phyloP scores from a whole-genome alignment of 495 filamentous ascomycete species.

The Daldinia vernicosa region DNA sequence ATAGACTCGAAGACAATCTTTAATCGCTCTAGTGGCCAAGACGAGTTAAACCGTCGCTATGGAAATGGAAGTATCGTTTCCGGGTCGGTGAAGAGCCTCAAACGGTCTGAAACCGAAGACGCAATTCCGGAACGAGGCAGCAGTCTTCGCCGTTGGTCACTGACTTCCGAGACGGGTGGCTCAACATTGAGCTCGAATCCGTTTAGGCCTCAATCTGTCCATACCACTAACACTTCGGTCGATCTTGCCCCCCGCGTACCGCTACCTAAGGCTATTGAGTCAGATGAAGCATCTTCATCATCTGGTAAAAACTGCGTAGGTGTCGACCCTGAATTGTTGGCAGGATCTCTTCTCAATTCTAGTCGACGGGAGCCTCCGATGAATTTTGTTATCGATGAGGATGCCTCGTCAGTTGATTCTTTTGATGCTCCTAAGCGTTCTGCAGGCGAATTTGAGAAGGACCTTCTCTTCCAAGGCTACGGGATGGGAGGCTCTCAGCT shows the following conservation, averaged over 20 bases:
- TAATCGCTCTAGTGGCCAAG: conserved; percentile 22
- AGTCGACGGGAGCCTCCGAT: conserved; percentile 7
- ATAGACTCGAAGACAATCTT: conserved; percentile 23
- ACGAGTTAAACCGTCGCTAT: conserved; percentile 25
- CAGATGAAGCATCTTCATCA: background rate
- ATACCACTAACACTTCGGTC: conserved; percentile 56
- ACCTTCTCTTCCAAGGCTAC: conserved; percentile 56
- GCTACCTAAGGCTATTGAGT: conserved; percentile 9
- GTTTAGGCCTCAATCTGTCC: conserved; percentile 51
- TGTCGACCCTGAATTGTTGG: conserved; percentile 23
- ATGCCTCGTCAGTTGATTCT: conserved; percentile 46
- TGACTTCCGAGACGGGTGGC: conserved; percentile 52
- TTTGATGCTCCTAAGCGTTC: conserved; percentile 42
- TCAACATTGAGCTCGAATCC: conserved; percentile 53
- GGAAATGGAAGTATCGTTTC: conserved; percentile 39
- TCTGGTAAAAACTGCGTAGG: background rate
- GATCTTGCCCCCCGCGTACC: conserved; percentile 43
- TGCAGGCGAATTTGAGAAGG: conserved; percentile 52
- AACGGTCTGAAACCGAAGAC: conserved; percentile 38
- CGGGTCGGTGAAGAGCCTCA: conserved; percentile 25
- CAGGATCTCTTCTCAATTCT: conserved; percentile 22
- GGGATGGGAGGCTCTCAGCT: conserved; percentile 46
- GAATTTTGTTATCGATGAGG: conserved; percentile 52
- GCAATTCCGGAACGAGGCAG: conserved; percentile 43
- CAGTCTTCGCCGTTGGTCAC: conserved; percentile 51